These are phyloP conservation scores for Acanthamoeba castellanii DNA, from an alignment of 208 protist genomes.

Conservation along the genomic window DNA sequence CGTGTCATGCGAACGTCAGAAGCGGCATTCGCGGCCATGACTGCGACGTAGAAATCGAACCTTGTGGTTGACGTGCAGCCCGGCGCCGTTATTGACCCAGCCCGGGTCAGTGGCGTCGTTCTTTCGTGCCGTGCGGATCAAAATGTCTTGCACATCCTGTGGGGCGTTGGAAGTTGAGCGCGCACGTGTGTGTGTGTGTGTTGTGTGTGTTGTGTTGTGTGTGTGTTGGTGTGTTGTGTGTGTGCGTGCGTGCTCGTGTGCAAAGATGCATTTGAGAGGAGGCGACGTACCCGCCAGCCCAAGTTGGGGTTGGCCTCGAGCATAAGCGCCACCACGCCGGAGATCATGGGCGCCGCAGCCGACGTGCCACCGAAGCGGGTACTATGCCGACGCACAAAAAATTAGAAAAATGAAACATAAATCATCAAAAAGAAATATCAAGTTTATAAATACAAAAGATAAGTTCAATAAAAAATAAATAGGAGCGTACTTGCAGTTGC, in stretches of 20 bases:
- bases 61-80: slow-evolving; percentile 58
- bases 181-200: not conserved
- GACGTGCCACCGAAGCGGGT: slow-evolving; percentile 34
- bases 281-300: not conserved
- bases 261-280: not conserved
- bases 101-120: not conserved
- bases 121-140: slow-evolving; percentile 21
- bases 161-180: not conserved
- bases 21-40: not conserved
- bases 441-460: not conserved
- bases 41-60: not conserved
- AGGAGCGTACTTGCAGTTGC: not conserved
- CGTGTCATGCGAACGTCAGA: not conserved
- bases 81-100: slow-evolving; percentile 41
- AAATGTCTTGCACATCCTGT: slow-evolving; percentile 56
- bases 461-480: not conserved
- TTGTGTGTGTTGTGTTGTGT: too few species aligned
- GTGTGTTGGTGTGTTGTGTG: not conserved
- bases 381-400: not conserved
- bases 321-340: slow-evolving; percentile 44
- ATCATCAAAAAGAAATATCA: not conserved
- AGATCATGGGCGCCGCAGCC: slow-evolving; percentile 46
- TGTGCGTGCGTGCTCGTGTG: too few species aligned
- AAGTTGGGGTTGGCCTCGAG: slow-evolving; percentile 58
- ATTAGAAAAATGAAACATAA: not conserved